These are phyloP conservation scores for Lipomyces orientalis DNA, from an alignment of 805 yeast genomes.

Conservation along the genomic window DNA sequence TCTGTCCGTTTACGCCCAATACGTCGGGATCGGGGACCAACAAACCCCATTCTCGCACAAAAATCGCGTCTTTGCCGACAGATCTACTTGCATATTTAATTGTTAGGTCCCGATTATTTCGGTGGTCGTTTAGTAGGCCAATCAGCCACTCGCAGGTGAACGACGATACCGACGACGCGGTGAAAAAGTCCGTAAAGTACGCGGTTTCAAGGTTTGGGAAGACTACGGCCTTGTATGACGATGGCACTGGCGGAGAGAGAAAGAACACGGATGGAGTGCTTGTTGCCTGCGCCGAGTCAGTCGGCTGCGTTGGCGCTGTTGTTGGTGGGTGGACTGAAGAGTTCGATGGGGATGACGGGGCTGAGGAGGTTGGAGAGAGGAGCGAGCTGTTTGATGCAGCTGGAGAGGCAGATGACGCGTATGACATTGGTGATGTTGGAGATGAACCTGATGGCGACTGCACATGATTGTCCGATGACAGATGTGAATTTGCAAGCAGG, in stretches of 20 bases:
- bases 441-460: not conserved
- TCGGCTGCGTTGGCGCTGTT: not conserved
- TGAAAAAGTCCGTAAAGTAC: constrained; percentile 28
- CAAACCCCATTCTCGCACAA: constrained; percentile 35
- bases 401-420: not conserved
- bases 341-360: not conserved
- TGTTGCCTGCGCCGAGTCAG: not conserved
- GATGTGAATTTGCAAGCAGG: not conserved
- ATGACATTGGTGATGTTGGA: not conserved
- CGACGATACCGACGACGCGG: constrained; percentile 26
- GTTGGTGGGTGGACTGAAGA: not conserved
- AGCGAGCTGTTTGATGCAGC: not conserved
- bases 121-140: constrained; percentile 24
- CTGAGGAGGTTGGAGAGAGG: constrained; percentile 4
- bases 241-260: not conserved
- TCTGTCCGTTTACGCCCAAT: constrained; percentile 16
- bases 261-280: not conserved
- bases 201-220: constrained; percentile 25
- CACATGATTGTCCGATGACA: not conserved
- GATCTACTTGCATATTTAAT: constrained; percentile 27
- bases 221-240: not conserved
- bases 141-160: constrained; percentile 30
- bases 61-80: constrained; percentile 30
- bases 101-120: constrained; percentile 11
- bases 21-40: constrained; percentile 4